These are phyloP conservation scores for Capronia americana DNA, from an alignment of 2,329 filamentous ascomycete genomes.

Conservation along the genomic window DNA sequence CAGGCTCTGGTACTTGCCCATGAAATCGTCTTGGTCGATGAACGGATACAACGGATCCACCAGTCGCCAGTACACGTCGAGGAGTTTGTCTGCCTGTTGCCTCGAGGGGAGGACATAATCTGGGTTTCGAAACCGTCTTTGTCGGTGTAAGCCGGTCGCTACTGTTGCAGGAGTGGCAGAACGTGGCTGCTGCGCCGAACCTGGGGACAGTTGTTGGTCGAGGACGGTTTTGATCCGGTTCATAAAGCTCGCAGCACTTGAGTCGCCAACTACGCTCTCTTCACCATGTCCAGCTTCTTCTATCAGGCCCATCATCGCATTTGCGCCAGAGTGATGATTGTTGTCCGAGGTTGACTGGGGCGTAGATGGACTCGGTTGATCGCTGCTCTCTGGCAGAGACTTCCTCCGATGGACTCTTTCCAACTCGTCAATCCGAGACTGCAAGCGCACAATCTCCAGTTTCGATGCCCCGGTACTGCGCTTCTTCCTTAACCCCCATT, in stretches of 20 bases:
- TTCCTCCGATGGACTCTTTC: conserved; percentile 16
- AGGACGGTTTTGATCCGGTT: conserved; percentile 24
- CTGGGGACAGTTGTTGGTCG: conserved; percentile 14
- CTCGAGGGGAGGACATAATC: conserved; percentile 27
- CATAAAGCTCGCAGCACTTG: conserved; percentile 29
- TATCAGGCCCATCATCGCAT: conserved; percentile 29
- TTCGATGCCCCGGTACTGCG: conserved; percentile 23
- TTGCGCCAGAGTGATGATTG: conserved; percentile 8
- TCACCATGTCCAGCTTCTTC: conserved; percentile 9
- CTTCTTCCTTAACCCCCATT: conserved; percentile 24
- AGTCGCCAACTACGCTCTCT: conserved; percentile 13
- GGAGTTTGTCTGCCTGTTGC: conserved; percentile 22
- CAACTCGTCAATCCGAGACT: conserved; percentile 22
- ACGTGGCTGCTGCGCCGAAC: background rate
- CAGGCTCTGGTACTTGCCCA: conserved; percentile 48
- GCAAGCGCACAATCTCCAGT: conserved; percentile 24
- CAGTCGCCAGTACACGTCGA: conserved; percentile 21
- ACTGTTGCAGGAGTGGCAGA: conserved; percentile 38
- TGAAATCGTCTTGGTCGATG: conserved; percentile 47
- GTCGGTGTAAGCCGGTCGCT: background rate
- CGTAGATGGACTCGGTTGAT: background rate
- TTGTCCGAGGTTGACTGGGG: background rate
- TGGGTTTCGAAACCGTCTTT: conserved; percentile 30
- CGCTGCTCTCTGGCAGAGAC: background rate
- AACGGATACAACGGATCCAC: conserved; percentile 22